These are phyloP conservation scores for Penicillium cinerascens DNA, from an alignment of 495 filamentous ascomycete genomes.

Conservation along the genomic window DNA sequence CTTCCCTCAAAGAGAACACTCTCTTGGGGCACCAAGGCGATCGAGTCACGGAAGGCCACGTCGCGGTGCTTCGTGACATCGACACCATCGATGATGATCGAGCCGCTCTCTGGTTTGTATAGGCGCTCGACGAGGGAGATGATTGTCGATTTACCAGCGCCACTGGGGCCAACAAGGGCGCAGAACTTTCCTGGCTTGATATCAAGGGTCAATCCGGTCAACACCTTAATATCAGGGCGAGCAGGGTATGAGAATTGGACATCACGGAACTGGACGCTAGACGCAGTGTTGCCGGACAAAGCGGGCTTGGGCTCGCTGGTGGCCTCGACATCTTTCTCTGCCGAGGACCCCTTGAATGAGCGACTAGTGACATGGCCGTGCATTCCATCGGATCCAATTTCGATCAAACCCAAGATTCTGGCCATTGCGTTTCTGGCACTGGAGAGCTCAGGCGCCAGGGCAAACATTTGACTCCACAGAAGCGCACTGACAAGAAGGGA, in stretches of 20 bases:
- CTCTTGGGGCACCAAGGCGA: constrained; percentile 56
- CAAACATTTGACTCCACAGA: constrained; percentile 64
- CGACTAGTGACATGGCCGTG: constrained; percentile 14
- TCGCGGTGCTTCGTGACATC: constrained; percentile 35
- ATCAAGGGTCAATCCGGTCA: constrained; percentile 50
- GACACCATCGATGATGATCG: constrained; percentile 38
- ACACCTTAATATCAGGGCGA: constrained; percentile 49
- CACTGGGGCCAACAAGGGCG: constrained; percentile 58
- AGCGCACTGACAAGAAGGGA: constrained; percentile 45
- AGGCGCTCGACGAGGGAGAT: constrained; percentile 58
- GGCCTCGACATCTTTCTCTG: constrained; percentile 17
- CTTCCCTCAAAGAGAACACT: constrained; percentile 52
- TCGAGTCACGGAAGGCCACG: constrained; percentile 43
- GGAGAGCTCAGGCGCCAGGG: constrained; percentile 59
- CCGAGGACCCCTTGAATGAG: not conserved
- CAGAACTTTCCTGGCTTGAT: constrained; percentile 56
- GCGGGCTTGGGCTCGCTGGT: constrained; percentile 14
- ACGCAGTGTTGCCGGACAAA: not conserved
- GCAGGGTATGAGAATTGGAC: constrained; percentile 61
- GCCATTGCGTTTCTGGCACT: constrained; percentile 46
- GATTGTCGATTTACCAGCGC: constrained; percentile 60
- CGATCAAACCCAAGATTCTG: constrained; percentile 47
- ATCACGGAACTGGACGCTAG: constrained; percentile 50
- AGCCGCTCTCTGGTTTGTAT: constrained; percentile 46
- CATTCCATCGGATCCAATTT: constrained; percentile 38